Conservation (phyloP, 768 basidiomycete species). For the Russula compacta region DNA sequence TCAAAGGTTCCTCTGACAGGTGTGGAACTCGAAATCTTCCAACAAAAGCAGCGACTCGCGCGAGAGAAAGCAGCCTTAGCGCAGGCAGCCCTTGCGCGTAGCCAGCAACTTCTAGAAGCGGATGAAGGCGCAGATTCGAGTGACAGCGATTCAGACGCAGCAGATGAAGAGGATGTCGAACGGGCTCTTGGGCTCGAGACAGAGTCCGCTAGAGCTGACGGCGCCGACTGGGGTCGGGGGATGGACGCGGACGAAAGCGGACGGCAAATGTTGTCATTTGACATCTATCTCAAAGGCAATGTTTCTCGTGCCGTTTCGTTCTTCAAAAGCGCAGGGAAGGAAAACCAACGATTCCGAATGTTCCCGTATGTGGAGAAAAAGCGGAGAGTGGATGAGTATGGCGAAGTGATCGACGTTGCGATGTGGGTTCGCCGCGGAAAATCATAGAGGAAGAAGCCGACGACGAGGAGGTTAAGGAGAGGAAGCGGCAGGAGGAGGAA, state of each 20-base stretch:
- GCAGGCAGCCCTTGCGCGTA: conserved; percentile 73
- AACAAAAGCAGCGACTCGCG: conserved; percentile 62
- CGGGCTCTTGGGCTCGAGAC: conserved; percentile 43
- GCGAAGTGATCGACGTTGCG: conserved; percentile 90
- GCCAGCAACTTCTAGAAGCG: conserved; percentile 85
- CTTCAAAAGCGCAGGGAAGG: conserved; percentile 68
- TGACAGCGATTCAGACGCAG: conserved; percentile 59
- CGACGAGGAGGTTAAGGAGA: conserved; percentile 69
- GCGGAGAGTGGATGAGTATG: conserved; percentile 88
- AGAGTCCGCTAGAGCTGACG: conserved; percentile 30
- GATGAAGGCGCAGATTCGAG: conserved; percentile 82
- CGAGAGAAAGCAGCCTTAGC: conserved; percentile 83
- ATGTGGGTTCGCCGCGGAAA: conserved; percentile 93
- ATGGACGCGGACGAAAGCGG: conserved; percentile 69
- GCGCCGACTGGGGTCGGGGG: conserved; percentile 46
- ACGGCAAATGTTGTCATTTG: conserved; percentile 75
- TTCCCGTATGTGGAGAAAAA: conserved; percentile 95
- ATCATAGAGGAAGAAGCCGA: conserved; percentile 86
- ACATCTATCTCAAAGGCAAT: conserved; percentile 97
- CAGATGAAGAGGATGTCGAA: conserved; percentile 55
- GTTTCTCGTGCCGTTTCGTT: conserved; percentile 79
- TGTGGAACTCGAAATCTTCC: conserved; percentile 72
- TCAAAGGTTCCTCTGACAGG: conserved; percentile 87
- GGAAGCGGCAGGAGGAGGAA: conserved; percentile 72
- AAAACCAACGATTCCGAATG: conserved; percentile 84